A percentile compares a stretch with the other conserved stretches of the same genome.
These are phyloP conservation scores for Annona squamosa DNA, from an alignment of 164 flowering plant species.

Conservation along the genomic window DNA sequence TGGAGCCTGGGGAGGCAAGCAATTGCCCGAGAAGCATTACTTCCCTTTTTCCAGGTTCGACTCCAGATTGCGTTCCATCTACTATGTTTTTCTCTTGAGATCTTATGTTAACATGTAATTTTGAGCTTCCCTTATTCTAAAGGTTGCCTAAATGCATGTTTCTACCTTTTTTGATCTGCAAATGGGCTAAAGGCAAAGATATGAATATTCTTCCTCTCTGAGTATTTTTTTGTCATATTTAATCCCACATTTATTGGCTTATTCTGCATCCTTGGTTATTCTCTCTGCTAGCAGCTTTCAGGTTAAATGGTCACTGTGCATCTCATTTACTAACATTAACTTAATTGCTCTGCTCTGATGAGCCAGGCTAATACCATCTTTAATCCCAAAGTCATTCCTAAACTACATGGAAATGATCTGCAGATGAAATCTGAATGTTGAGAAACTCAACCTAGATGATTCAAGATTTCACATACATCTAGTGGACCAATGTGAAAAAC, in stretches of 20 bases:
- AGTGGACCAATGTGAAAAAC: too few relatives aligned
- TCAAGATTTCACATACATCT: too few relatives aligned
- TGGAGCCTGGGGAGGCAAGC: conserved; percentile 24
- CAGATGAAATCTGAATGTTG: too few relatives aligned
- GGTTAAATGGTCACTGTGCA: background rate
- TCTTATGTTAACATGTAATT: background rate
- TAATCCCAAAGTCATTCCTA: too few relatives aligned
- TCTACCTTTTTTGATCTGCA: background rate
- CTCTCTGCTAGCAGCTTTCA: background rate
- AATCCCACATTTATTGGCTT: background rate
- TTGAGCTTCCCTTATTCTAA: background rate
- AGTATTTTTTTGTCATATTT: background rate
- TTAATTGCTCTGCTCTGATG: background rate
- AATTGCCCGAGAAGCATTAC: conserved; percentile 82
- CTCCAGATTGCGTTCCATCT: background rate
- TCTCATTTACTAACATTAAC: too few relatives aligned
- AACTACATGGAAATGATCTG: too few relatives aligned
- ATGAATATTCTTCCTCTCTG: background rate
- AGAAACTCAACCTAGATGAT: too few relatives aligned
- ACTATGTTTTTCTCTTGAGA: background rate
- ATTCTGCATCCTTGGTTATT: background rate
- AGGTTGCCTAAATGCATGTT: too few relatives aligned
- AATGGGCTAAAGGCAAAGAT: background rate
- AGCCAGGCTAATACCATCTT: too few relatives aligned
- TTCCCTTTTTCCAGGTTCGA: conserved; percentile 94